Evolutionary conservation across 1,284 basidiomycete genomes (phyloP), one percentile per base, ranked within the genome.

Genomic region (Cryptococcus deneoformans): DNA sequence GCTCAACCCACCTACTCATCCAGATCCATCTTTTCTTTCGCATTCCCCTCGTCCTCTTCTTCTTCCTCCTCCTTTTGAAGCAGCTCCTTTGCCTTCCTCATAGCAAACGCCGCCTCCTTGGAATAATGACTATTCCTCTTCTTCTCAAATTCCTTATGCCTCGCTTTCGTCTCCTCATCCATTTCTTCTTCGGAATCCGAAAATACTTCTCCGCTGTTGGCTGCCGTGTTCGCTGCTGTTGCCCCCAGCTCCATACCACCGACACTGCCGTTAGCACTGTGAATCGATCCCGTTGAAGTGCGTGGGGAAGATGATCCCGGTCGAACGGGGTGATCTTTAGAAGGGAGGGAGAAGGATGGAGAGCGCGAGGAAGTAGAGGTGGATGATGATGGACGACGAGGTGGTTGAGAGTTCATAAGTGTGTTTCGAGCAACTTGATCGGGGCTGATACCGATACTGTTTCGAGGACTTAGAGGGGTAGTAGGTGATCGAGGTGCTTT

Each of bases 91-190:
- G 73, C 72, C 59, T 70, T 63, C 85, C 90, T 90, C 89, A 94
- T 91, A 38, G 90, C 91, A 20, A 72, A 63, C 70, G 92, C 89
- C 1, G 90, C 91, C 76, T 94, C 91, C 56, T 92, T 92, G 3
- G 89, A 66, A 53, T 94, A 94, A 75, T 94, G 91, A 57, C 86
- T 81, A 54, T 87, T 88, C 40, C 90, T 83, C 56, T 89, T 90
- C 67, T 85, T 84, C 56, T 92, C 81, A 71, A 94, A 94, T 46
- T 84, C 90, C 35, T 85, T 86, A 70, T 91, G 89, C 76, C 90
- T 90, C 46, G 84, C 87, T 54, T 85, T 86, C 58, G 89, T 87
- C 90, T 92, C 90, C 77, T 89, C 87, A 71, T 92, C 89, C 87
- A 90, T 87, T 70, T 89, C 88, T 64, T 92, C 89, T 54, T 83